These are phyloP conservation scores for Funneliformis caledonium DNA, from an alignment of 371 early-diverging fungal genomes.

Conservation along the genomic window DNA sequence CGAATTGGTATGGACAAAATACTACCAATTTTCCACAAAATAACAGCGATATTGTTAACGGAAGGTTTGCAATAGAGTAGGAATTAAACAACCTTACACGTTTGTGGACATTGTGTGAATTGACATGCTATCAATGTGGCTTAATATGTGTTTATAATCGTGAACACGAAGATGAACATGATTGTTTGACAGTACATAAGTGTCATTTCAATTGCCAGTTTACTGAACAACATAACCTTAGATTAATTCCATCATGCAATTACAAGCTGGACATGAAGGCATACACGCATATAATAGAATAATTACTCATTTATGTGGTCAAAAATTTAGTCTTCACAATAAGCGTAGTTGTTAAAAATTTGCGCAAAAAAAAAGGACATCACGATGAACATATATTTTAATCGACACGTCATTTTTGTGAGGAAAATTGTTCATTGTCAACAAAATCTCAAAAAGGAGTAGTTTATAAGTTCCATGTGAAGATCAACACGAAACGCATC, in stretches of 20 bases:
- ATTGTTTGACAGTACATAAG: conserved; percentile 44
- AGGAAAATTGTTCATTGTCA: conserved; percentile 42
- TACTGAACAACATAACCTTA: conserved; percentile 22
- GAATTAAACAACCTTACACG: conserved; percentile 4
- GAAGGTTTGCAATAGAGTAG: conserved; percentile 12
- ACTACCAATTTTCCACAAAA: conserved; percentile 17
- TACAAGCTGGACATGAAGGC: conserved; percentile 36
- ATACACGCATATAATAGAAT: background rate
- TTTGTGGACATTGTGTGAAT: conserved; percentile 28
- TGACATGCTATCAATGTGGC: conserved; percentile 34
- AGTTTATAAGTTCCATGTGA: conserved; percentile 16
- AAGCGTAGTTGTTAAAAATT: conserved; percentile 13
- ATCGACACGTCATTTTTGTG: conserved; percentile 40
- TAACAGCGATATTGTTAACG: conserved; percentile 27
- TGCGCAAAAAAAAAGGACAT: conserved; percentile 35
- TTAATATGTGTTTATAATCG: conserved; percentile 32
- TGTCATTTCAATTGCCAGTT: conserved; percentile 43
- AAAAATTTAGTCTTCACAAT: background rate
- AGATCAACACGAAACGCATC: conserved; percentile 15
- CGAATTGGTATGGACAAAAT: conserved; percentile 30
- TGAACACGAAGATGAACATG: conserved; percentile 38
- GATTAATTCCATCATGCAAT: conserved; percentile 35
- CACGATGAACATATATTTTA: conserved; percentile 38
- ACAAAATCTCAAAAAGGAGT: background rate
- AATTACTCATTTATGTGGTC: conserved; percentile 1